These are phyloP conservation scores for Xylaria sp. DNA, from an alignment of 2,329 filamentous ascomycete genomes.

Conservation along the genomic window DNA sequence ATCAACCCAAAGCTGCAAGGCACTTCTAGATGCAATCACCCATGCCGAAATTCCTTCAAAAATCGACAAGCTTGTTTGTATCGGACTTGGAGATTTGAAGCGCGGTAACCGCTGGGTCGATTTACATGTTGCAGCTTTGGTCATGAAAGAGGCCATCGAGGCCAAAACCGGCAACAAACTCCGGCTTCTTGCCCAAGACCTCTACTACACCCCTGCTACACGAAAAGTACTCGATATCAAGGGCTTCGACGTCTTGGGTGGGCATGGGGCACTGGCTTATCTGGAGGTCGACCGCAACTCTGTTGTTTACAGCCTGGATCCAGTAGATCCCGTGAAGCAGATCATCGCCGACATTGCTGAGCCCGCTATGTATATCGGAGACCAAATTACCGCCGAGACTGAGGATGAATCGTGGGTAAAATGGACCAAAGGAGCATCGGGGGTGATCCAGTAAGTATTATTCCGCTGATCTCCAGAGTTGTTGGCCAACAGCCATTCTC, in stretches of 20 bases:
- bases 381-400: background rate
- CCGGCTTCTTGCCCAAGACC: background rate
- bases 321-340: slow-evolving; percentile 30
- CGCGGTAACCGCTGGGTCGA: background rate
- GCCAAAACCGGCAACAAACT: background rate
- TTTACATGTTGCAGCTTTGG: background rate
- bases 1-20: background rate
- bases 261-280: slow-evolving; percentile 17
- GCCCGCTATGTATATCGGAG: slow-evolving; percentile 31
- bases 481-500: background rate
- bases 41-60: background rate
- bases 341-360: slow-evolving; percentile 32
- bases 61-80: background rate
- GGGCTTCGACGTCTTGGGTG: slow-evolving; percentile 9
- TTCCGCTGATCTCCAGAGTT: background rate
- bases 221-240: background rate
- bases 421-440: background rate
- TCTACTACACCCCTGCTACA: background rate
- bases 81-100: background rate
- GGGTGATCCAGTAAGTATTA: background rate
- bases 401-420: background rate
- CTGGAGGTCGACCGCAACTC: slow-evolving; percentile 29
- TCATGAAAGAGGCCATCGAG: background rate
- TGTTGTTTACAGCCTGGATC: slow-evolving; percentile 26
- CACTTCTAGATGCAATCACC: background rate